phyloP scores from a whole-genome alignment of 108 stramenopile species.

The Chaetoceros muelleri region DNA sequence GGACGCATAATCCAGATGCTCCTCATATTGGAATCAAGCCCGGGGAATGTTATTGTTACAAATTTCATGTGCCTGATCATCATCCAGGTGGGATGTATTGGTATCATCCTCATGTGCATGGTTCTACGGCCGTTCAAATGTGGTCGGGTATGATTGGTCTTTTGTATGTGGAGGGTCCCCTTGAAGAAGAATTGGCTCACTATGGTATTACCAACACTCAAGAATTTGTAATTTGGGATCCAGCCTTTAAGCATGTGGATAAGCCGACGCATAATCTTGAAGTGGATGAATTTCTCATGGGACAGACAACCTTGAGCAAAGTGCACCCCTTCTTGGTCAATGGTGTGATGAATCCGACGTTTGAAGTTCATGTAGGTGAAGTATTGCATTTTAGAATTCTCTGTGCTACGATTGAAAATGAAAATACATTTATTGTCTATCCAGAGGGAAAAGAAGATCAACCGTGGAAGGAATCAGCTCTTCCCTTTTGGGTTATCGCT shows the following conservation, averaged over 20 bases:
- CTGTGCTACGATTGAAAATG: slow-evolving; percentile 30
- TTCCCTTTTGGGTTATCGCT: slow-evolving; percentile 29
- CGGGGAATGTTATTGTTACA: slow-evolving; percentile 34
- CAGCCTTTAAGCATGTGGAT: slow-evolving; percentile 14
- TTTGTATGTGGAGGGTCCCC: slow-evolving; percentile 19
- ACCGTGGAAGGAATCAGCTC: slow-evolving; percentile 15
- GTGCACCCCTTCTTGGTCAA: slow-evolving; percentile 37
- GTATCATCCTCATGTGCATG: slow-evolving; percentile 46
- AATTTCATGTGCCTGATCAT: slow-evolving; percentile 27
- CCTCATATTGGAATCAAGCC: slow-evolving; percentile 26
- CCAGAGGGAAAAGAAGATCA: slow-evolving; percentile 14
- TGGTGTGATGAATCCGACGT: slow-evolving; percentile 20
- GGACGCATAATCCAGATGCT: slow-evolving; percentile 26
- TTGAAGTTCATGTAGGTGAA: slow-evolving; percentile 6
- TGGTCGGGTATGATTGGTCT: slow-evolving; percentile 40
- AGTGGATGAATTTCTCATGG: slow-evolving; percentile 30
- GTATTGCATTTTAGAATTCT: slow-evolving; percentile 22
- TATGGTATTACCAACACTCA: slow-evolving; percentile 17
- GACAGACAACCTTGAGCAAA: slow-evolving; percentile 32
- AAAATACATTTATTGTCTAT: slow-evolving; percentile 36
- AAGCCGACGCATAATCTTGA: slow-evolving; percentile 19
- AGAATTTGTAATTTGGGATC: slow-evolving; percentile 40
- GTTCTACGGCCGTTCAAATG: slow-evolving; percentile 28
- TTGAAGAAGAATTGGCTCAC: slow-evolving; percentile 17
- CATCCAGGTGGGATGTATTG: slow-evolving; percentile 43